These are phyloP conservation scores for Brassica carinata DNA, from an alignment of 345 rosid genomes.

Conservation along the genomic window DNA sequence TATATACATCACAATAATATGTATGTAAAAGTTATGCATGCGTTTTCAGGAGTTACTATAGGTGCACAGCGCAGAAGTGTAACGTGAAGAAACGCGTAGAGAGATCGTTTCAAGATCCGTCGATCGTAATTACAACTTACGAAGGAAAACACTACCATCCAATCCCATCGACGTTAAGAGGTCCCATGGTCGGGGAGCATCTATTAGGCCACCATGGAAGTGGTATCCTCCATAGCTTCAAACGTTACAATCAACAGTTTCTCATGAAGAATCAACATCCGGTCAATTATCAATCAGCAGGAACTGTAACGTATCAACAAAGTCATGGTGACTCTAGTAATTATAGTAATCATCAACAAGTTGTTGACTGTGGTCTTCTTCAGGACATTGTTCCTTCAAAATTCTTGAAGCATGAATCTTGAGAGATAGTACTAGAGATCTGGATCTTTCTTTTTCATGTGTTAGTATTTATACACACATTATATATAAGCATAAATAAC, in stretches of 20 bases:
- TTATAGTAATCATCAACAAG: conserved; percentile 11
- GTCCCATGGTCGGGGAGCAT: conserved; percentile 35
- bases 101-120: conserved; percentile 77
- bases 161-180: conserved; percentile 62
- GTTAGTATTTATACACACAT: neutral
- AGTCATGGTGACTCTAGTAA: conserved; percentile 13
- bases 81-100: conserved; percentile 84
- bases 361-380: conserved; percentile 42
- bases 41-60: conserved; percentile 68
- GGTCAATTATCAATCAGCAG: conserved; percentile 7
- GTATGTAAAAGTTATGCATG: neutral
- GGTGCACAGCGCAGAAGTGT: conserved; percentile 90
- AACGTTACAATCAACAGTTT: conserved; percentile 29
- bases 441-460: neutral
- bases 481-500: neutral
- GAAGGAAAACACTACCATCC: conserved; percentile 89
- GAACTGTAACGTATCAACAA: conserved; percentile 9
- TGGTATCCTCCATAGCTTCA: conserved; percentile 16
- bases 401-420: conserved; percentile 30
- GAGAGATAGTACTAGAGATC: neutral
- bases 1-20: neutral
- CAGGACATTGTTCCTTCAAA: conserved; percentile 41
- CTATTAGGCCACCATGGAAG: conserved; percentile 18
- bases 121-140: conserved; percentile 74
- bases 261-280: conserved; percentile 17